Base-by-base conservation (phyloP, 305 asterid species). In the Rubia occidens region DNA sequence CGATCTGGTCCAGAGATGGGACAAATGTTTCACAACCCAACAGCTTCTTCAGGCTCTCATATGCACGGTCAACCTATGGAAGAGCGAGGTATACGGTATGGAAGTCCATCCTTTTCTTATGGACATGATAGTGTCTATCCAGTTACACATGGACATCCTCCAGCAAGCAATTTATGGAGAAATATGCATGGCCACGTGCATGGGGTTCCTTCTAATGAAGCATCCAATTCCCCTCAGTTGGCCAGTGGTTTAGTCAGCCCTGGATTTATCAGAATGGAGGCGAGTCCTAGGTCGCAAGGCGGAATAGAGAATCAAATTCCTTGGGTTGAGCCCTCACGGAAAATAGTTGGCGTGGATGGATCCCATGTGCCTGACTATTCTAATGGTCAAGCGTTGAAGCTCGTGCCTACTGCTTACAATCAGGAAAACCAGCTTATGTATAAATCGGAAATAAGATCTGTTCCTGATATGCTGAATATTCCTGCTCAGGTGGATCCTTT, bases 131-230 rank as follows among this genome's bases (percentile, higher is more conserved):
- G 83, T 20, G 47, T 78, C 35, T 84, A 79, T 82, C 95, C 88
- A 84, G 84, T 77, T 72, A 82, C 90, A 61, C 95, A 82, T 66
- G 88, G 86, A 66, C 95, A 82, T 66, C 69, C 81, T 60, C 85
- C 88, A 66, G 60, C 88, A 58, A 88, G 84, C 66, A 43, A 95
- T 68, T 24, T 83, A 58, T 81, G 95, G 96, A 86, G 96, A 86
- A 90, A 90, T 71, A 82, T 78, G 60, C 97, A 86, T 58, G 74
- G 74, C 71, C 90, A 87, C 18, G n/a, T 82, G 70, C 93, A 79
- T 59, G 95, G 85, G 67, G 79, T 78, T 70, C 86, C 81, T 53
- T 13, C 89, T 43, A 81, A 78, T 63, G 97, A 90, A 63, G 69
- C 84, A 66, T 69, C 88, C 55, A 78, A 78, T 77, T 78, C 88